Evolutionary conservation across 2,329 filamentous ascomycete species (phyloP), one percentile per base, ranked within the genome.

Genomic region (Fusarium sp.): DNA sequence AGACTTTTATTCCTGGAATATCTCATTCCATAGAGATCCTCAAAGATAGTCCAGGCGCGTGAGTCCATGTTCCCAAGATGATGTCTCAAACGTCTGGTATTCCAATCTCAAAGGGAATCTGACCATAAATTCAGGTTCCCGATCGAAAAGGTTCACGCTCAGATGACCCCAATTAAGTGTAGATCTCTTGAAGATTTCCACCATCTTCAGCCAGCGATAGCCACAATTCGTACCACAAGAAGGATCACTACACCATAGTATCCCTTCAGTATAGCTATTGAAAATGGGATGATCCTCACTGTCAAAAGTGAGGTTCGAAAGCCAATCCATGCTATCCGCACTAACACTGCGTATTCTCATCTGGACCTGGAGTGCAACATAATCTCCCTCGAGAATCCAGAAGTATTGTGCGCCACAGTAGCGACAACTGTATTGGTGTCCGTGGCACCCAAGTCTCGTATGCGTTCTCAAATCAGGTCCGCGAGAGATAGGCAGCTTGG

Each of bases 181-280:
- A 42, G 22, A 42, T 42, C 42, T 44, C n/a, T 44, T 8, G 15
- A 24, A 44, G 15, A 44, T 44, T 24, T 44, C n/a, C 10, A 44
- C 42, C 42, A 44, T 44, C 42, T 12, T 44, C n/a, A 44, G 7
- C 64, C 64, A 66, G 9, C 60, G 64, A 12, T n/a, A 10, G 15
- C 59, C 47, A 8, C 18, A 11, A 15, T 60, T 52, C 0, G 70
- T 73, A 9, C 39, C 42, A n/a, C 70, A 73, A 10, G 60, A 44
- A 10, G 64, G 35, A 14, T 41, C 47, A 9, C 26, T 26, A 5
- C 69, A 73, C 69, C 60, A 72, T 1, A 73, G 59, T 20, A 72
- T 15, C 1, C 54, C 45, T 12, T 49, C 38, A 2, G 64, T 72
- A 28, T 18, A 44, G 4, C 52, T 26, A 17, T 63, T 56, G 2